These are phyloP conservation scores for Backusella parvicylindrica DNA, from an alignment of 192 early-diverging fungal genomes.

Conservation along the genomic window DNA sequence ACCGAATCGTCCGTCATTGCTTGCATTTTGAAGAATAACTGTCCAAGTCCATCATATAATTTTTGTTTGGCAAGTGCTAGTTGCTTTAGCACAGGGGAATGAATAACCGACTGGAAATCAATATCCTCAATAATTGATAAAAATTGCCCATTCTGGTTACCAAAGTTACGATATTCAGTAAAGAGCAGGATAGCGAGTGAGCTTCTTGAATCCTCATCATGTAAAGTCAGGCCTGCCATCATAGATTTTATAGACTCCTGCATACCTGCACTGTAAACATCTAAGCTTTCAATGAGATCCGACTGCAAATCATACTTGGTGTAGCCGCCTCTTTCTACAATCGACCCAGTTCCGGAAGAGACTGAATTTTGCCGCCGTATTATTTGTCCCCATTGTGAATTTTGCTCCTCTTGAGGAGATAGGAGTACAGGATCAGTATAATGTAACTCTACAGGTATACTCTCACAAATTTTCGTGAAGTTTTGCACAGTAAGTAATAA, in stretches of 20 bases:
- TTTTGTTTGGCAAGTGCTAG: not conserved
- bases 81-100: not conserved
- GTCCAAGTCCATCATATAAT: slow-evolving; percentile 5
- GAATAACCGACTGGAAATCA: not conserved
- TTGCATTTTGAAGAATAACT: slow-evolving; percentile 20
- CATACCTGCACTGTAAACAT: slow-evolving; percentile 16
- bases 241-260: slow-evolving; percentile 22
- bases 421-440: slow-evolving; percentile 26
- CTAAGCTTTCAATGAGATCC: slow-evolving; percentile 21
- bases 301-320: slow-evolving; percentile 23
- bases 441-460: slow-evolving; percentile 29
- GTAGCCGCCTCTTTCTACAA: not conserved
- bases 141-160: slow-evolving; percentile 16
- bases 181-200: slow-evolving; percentile 17
- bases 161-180: slow-evolving; percentile 16
- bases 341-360: not conserved
- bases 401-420: not conserved
- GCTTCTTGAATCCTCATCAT: not conserved
- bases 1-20: slow-evolving; percentile 16
- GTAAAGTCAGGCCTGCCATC: not conserved
- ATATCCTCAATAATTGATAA: slow-evolving; percentile 17
- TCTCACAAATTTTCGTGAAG: slow-evolving; percentile 49
- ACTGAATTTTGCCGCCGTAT: slow-evolving; percentile 13
- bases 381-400: not conserved
- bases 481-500: slow-evolving; percentile 61